Conservation (phyloP, 2,329 filamentous ascomycete species). For the Fusarium nelsonii region DNA sequence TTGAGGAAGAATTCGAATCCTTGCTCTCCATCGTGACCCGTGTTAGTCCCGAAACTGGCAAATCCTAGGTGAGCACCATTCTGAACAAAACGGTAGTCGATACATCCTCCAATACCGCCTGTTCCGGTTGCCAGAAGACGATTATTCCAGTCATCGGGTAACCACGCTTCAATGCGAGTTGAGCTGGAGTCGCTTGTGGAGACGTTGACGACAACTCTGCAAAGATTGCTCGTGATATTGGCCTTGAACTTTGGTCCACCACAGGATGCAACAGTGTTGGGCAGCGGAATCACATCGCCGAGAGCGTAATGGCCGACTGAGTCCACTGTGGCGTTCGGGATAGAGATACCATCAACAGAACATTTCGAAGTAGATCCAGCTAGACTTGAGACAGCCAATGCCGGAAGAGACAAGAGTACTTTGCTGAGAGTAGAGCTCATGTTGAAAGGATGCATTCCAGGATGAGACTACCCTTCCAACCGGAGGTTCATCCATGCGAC, state of each 20-base stretch:
- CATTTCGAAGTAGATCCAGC: neutral
- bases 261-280: conserved; percentile 10
- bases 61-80: conserved; percentile 11
- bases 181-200: conserved; percentile 6
- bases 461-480: too few relatives aligned
- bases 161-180: conserved; percentile 10
- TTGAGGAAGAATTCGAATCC: conserved; percentile 19
- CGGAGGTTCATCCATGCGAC: too few relatives aligned
- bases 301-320: neutral
- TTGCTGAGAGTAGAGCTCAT: neutral
- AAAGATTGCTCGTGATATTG: conserved; percentile 3
- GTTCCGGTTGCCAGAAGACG: conserved; percentile 14
- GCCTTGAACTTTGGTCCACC: neutral
- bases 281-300: conserved; percentile 1
- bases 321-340: neutral
- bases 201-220: conserved; percentile 8
- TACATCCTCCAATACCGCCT: conserved; percentile 12
- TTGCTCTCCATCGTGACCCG: conserved; percentile 1
- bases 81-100: neutral
- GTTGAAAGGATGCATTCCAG: fast-evolving
- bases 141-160: conserved; percentile 8
- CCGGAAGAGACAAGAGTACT: neutral
- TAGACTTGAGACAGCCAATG: neutral
- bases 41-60: conserved; percentile 10
- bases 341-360: neutral